A percentile compares a stretch with the other conserved stretches of the same genome.
Conservation (phyloP, 1,284 basidiomycete genomes). For the Polyporus tsugae region DNA sequence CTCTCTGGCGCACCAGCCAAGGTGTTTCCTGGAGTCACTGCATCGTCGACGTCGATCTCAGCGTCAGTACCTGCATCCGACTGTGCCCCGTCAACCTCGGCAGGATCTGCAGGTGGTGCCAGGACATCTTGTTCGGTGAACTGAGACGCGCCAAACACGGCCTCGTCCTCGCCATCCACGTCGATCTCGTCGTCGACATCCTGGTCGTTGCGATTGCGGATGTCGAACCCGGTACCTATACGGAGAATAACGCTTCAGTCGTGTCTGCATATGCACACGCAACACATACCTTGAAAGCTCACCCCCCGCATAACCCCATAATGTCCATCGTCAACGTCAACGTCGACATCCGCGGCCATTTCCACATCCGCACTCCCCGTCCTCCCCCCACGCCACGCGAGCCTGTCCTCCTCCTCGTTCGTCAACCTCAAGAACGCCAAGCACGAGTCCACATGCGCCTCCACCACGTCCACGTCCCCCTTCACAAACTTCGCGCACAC, state of each 20-base stretch:
- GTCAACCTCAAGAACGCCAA: conserved; percentile 57
- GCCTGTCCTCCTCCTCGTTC: conserved; percentile 51
- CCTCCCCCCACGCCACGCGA: conserved; percentile 38
- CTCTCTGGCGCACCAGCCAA: conserved; percentile 19
- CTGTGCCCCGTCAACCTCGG: conserved; percentile 20
- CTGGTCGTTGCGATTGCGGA: conserved; percentile 58
- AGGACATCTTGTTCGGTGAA: conserved; percentile 79
- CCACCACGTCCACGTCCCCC: conserved; percentile 74
- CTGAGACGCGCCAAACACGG: conserved; percentile 69
- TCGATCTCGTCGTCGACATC: conserved; percentile 83
- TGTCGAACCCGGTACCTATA: conserved; percentile 70
- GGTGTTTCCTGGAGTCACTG: conserved; percentile 42
- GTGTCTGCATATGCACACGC: no score
- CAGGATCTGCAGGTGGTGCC: conserved; percentile 22
- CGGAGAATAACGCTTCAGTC: neutral
- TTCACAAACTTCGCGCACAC: conserved; percentile 64
- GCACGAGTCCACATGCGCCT: conserved; percentile 82
- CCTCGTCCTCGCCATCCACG: conserved; percentile 78
- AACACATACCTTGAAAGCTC: conserved; percentile 47
- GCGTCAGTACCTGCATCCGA: conserved; percentile 40
- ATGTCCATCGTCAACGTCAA: conserved; percentile 34
- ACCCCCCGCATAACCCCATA: conserved; percentile 45
- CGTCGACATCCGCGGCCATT: conserved; percentile 44
- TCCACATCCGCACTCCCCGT: conserved; percentile 43
- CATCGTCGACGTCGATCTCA: conserved; percentile 51